These are phyloP conservation scores for Leccinum longicurvipes DNA, from an alignment of 768 basidiomycete species.

Conservation along the genomic window DNA sequence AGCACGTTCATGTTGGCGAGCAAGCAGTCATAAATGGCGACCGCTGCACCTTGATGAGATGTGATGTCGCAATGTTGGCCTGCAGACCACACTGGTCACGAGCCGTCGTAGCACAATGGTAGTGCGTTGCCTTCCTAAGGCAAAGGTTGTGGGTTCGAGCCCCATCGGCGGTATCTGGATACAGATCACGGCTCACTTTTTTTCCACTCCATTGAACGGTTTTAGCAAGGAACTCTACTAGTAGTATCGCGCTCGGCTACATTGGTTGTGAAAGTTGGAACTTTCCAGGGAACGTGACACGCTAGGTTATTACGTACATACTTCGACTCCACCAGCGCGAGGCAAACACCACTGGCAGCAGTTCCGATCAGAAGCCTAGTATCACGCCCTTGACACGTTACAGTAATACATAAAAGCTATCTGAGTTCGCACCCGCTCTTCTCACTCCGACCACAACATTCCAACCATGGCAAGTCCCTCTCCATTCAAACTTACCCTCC, in stretches of 20 bases:
- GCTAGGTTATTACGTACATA: too few species aligned
- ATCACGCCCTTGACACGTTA: too few species aligned
- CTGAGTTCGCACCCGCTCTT: not conserved
- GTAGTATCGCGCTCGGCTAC: too few species aligned
- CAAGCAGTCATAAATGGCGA: not conserved
- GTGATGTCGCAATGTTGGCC: not conserved
- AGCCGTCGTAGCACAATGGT: constrained; percentile 40
- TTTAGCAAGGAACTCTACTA: too few species aligned
- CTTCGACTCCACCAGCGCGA: too few species aligned
- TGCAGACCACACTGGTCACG: not conserved
- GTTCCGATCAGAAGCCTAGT: too few species aligned
- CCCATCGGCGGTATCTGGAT: constrained; percentile 36
- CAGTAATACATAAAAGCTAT: too few species aligned
- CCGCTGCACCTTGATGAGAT: not conserved
- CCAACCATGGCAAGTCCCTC: constrained; percentile 16
- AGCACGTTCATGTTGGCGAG: constrained; percentile 62
- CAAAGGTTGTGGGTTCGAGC: constrained; percentile 39
- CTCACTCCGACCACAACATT: not conserved
- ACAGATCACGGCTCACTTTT: constrained; percentile 24
- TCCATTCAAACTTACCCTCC: constrained; percentile 52
- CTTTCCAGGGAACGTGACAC: too few species aligned
- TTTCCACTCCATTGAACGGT: too few species aligned
- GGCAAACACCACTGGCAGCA: too few species aligned
- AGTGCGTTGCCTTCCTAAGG: constrained; percentile 40
- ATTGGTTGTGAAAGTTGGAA: too few species aligned